These are phyloP conservation scores for Ogataea thermomethanolica DNA, from an alignment of 805 yeast species.

Conservation along the genomic window DNA sequence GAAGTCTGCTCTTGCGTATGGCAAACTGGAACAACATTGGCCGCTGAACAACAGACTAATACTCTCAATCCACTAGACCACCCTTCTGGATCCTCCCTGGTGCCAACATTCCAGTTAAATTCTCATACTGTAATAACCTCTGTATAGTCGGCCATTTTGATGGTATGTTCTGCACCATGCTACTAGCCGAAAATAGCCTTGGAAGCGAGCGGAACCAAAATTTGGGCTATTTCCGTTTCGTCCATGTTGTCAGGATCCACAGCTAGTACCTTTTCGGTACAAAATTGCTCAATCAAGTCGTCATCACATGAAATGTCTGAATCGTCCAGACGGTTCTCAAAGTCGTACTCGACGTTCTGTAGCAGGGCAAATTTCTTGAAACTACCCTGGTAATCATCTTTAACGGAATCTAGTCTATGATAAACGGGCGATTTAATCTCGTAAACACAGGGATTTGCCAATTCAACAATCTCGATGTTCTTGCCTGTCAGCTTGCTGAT, in stretches of 20 bases:
- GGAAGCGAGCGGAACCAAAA: conserved; percentile 36
- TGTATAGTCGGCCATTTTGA: background rate
- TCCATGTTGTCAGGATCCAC: conserved; percentile 15
- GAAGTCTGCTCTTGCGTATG: background rate
- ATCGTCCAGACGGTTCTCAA: conserved; percentile 28
- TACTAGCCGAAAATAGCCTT: conserved; percentile 24
- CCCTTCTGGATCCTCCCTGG: background rate
- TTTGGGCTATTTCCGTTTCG: conserved; percentile 28
- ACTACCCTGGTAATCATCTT: conserved; percentile 22
- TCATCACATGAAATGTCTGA: conserved; percentile 28
- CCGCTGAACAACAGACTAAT: too few species aligned
- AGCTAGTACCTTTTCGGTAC: conserved; percentile 25
- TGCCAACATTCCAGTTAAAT: background rate
- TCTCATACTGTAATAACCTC: too few species aligned
- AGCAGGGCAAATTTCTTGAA: conserved; percentile 33
- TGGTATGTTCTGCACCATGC: background rate
- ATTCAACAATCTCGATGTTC: conserved; percentile 22
- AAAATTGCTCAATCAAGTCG: conserved; percentile 30
- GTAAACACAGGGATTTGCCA: conserved; percentile 30
- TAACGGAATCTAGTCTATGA: conserved; percentile 20
- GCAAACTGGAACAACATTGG: background rate
- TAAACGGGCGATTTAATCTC: conserved; percentile 34
- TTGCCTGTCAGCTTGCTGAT: conserved; percentile 24
- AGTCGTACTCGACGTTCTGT: conserved; percentile 36
- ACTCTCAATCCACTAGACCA: too few species aligned